Base-by-base conservation (phyloP, 768 basidiomycete genomes). In the Polyporus arcularius region DNA sequence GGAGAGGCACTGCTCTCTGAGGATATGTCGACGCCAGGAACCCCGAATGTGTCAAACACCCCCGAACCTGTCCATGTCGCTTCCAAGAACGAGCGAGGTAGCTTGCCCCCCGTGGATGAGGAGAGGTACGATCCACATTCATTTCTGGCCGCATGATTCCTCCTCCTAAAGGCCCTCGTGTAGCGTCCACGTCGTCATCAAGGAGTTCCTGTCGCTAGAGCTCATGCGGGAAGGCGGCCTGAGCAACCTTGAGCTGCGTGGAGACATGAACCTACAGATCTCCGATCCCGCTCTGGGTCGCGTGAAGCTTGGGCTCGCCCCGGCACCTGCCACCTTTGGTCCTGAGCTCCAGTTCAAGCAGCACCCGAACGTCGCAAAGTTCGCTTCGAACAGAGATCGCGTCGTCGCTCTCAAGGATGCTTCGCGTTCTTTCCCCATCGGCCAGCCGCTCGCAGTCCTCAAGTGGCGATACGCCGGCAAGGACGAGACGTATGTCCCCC, bases 281-380 rank as follows among this genome's bases (percentile, higher is more conserved):
- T 77, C 90, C 14, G 94, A 96, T 61, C 75, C 91, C 0, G 78
- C 84, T n/a, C 75, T 84, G 21, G 82, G 90, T 4, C 87, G 89
- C 62, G 75, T 97, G 70, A 84, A 84, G 51, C 79, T 98, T 57
- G 76, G 79, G 15, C 83, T 98, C 26, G 75, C 81, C 0, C 75
- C 85, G 0, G 75, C 85, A 16, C 74, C 83, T 14, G 77, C 79
- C 11, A 83, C 86, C 62, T 83, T 88, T 58, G 86, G 82, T 57
- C 83, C 82, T 52, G 87, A 83, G 41, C 75, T 98, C 45, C 94
- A 96, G 73, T 97, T 96, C 83, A 98, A 98, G 75, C 94, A 97
- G 67, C 97, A 98, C 69, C 96, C 96, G 7, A 89, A 97, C 61
- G 91, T 98, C 14, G 90, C 87, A 60, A 96, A 94, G 75, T 93